A percentile compares a stretch with the other conserved stretches of the same genome.
Conservation (phyloP, 371 early-diverging fungal species). For the Cokeromyces recurvatus region DNA sequence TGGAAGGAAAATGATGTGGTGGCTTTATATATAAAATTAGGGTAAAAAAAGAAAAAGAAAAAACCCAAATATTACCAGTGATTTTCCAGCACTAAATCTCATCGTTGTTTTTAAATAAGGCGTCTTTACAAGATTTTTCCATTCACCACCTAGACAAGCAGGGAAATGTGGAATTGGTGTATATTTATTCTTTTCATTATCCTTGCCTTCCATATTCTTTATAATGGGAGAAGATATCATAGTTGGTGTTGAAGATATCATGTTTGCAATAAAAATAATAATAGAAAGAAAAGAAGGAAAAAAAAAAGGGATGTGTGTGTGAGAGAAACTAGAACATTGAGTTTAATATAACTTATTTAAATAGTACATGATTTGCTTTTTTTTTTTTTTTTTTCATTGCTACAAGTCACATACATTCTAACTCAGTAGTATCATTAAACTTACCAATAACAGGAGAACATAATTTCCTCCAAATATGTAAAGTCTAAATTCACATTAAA, state of each 20-base stretch:
- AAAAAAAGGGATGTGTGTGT: too few species aligned
- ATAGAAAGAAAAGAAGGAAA: neutral
- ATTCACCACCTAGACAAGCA: conserved; percentile 28
- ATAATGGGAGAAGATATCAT: conserved; percentile 4
- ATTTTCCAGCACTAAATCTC: conserved; percentile 22
- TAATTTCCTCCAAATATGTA: too few species aligned
- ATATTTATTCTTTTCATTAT: conserved; percentile 6
- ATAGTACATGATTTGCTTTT: too few species aligned
- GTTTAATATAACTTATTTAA: too few species aligned
- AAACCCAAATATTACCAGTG: conserved; percentile 6
- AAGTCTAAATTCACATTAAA: too few species aligned
- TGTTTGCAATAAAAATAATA: neutral
- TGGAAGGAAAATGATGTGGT: conserved; percentile 26
- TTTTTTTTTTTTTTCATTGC: too few species aligned
- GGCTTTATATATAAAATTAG: conserved; percentile 8
- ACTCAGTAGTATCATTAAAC: too few species aligned
- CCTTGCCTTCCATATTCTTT: neutral
- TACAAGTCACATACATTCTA: too few species aligned
- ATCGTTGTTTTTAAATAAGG: conserved; percentile 27
- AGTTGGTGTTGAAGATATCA: conserved; percentile 15
- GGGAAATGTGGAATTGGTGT: conserved; percentile 29
- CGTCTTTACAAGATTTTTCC: conserved; percentile 21
- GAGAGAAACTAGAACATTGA: too few species aligned
- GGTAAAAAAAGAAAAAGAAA: neutral
- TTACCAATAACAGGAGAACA: too few species aligned